phyloP scores from a whole-genome alignment of 441 rosid species.

The Syzygium syzygioides region DNA sequence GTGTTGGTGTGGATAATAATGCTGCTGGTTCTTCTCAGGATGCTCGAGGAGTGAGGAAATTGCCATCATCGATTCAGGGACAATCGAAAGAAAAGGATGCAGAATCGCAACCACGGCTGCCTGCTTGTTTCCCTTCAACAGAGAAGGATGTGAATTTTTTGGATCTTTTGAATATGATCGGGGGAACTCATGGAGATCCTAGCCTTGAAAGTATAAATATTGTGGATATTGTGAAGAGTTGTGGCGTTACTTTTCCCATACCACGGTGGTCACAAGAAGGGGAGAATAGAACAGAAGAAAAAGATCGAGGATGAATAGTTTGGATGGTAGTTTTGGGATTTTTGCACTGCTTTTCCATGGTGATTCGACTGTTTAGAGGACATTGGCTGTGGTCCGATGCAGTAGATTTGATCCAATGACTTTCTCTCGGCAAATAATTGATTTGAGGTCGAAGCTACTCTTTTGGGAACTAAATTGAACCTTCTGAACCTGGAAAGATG shows the following conservation, averaged over 20 bases:
- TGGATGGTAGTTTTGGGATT: background rate
- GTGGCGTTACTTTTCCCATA: conserved; percentile 31
- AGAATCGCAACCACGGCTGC: background rate
- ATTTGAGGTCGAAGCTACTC: background rate
- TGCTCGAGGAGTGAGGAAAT: background rate
- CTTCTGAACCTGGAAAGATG: background rate
- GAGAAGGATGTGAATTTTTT: conserved; percentile 3
- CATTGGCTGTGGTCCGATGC: background rate
- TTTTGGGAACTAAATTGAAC: background rate
- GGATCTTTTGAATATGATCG: conserved; percentile 18
- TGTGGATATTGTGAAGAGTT: conserved; percentile 31
- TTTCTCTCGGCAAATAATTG: background rate
- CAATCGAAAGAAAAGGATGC: background rate
- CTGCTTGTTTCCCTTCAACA: background rate
- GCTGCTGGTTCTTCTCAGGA: background rate
- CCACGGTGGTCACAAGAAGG: background rate
- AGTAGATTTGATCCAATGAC: background rate
- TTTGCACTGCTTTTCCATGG: background rate
- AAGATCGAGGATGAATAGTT: background rate
- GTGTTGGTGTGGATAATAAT: background rate
- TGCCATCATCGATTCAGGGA: conserved; percentile 15
- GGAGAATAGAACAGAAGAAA: background rate
- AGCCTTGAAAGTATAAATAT: conserved; percentile 15
- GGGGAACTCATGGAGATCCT: conserved; percentile 2
- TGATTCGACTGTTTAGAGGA: background rate